A percentile compares a stretch with the other conserved stretches of the same genome.
Evolutionary conservation across 106 monocot species (phyloP).

Genomic region (Alisma plantagoaquatica): DNA sequence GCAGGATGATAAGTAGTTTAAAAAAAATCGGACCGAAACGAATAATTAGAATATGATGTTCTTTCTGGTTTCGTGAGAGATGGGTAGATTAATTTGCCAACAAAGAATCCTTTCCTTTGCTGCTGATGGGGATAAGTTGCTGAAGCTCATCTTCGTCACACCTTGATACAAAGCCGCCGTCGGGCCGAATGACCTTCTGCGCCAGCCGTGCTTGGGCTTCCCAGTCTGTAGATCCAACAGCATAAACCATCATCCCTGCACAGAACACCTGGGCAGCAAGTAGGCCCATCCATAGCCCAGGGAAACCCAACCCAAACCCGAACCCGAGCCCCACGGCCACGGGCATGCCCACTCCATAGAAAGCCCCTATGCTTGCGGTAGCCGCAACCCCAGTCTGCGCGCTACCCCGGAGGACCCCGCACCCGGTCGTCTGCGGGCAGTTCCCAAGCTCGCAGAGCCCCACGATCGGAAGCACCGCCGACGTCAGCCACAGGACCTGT

Average conservation of each 20-base stretch:
- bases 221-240: constrained; percentile 62
- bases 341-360: constrained; percentile 72
- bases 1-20: no score
- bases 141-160: no score
- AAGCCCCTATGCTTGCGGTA: constrained; percentile 64
- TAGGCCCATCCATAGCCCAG: constrained; percentile 75
- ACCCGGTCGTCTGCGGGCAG: constrained; percentile 88
- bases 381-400: constrained; percentile 71
- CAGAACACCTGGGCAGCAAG: constrained; percentile 51
- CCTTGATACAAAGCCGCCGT: no score
- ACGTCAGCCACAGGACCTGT: constrained; percentile 41
- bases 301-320: constrained; percentile 39
- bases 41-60: no score
- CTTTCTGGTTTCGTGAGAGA: no score
- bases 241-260: constrained; percentile 31
- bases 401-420: constrained; percentile 78
- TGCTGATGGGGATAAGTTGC: no score
- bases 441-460: constrained; percentile 90
- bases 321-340: constrained; percentile 74
- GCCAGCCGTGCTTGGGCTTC: no score
- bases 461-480: constrained; percentile 57
- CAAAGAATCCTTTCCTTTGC: no score
- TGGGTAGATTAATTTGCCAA: no score
- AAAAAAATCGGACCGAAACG: no score
- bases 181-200: no score